phyloP scores from a whole-genome alignment of 192 early-diverging fungal species.

The Rhizophagus clarus region DNA sequence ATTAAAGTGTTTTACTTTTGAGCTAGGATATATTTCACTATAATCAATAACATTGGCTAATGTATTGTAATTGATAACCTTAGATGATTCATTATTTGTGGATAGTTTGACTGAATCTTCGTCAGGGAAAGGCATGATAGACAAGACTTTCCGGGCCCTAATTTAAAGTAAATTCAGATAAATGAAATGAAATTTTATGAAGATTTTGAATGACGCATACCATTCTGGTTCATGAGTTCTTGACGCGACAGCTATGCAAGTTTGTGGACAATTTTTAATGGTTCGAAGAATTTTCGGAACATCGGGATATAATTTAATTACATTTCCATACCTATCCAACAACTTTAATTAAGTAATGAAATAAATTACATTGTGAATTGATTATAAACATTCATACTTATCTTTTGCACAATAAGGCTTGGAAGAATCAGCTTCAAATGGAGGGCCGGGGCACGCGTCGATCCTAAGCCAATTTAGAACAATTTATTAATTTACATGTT shows the following conservation, averaged over 20 bases:
- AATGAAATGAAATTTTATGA: background rate
- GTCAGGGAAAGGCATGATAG: slow-evolving; percentile 7
- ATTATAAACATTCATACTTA: background rate
- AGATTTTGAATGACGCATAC: slow-evolving; percentile 21
- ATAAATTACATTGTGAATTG: background rate
- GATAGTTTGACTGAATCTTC: background rate
- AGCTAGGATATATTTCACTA: slow-evolving; percentile 42
- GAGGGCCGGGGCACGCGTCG: slow-evolving; percentile 6
- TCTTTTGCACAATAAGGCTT: background rate
- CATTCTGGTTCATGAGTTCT: slow-evolving; percentile 44
- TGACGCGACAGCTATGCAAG: slow-evolving; percentile 45
- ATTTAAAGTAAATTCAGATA: background rate
- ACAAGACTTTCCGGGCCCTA: slow-evolving; percentile 13
- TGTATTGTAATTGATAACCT: background rate
- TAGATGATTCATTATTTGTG: background rate
- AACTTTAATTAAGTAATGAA: background rate
- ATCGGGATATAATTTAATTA: slow-evolving; percentile 36
- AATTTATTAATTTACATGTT: background rate
- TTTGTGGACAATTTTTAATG: slow-evolving; percentile 36
- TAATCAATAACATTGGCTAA: slow-evolving; percentile 34
- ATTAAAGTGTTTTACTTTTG: slow-evolving; percentile 44
- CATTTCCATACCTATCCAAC: slow-evolving; percentile 29
- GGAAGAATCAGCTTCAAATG: slow-evolving; percentile 4
- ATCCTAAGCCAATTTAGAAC: background rate
- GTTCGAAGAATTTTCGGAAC: slow-evolving; percentile 36